phyloP scores from a whole-genome alignment of 2,329 filamentous ascomycete genomes.

The Xylaria sp. region DNA sequence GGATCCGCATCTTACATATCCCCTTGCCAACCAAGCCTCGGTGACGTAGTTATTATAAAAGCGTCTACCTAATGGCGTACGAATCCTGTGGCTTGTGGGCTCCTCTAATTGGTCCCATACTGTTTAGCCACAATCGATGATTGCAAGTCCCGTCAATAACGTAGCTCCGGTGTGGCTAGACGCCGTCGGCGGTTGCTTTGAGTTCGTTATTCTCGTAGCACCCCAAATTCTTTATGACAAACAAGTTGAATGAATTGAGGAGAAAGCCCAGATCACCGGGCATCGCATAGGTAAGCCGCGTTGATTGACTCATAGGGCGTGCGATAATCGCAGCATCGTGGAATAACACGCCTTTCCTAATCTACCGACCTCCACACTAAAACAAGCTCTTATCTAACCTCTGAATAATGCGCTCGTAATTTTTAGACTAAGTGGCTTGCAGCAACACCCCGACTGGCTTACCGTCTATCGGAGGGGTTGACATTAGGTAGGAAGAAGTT shows the following conservation, averaged over 20 bases:
- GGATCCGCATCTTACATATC: not conserved
- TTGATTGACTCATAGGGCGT: not conserved
- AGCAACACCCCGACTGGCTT: not conserved
- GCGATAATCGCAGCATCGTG: not conserved
- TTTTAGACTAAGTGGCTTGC: not conserved
- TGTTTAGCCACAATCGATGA: not conserved
- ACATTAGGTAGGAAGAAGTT: not conserved
- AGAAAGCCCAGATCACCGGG: not conserved
- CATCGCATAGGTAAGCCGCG: not conserved
- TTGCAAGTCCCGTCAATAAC: not conserved
- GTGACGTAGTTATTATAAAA: constrained; percentile 15
- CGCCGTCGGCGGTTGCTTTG: not conserved
- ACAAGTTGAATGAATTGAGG: not conserved
- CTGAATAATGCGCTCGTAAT: not conserved
- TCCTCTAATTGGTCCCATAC: not conserved
- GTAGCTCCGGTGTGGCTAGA: not conserved
- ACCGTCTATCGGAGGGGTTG: constrained; percentile 1
- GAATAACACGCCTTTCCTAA: constrained; percentile 24
- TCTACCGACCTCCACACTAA: constrained; percentile 13
- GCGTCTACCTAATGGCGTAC: constrained; percentile 10
- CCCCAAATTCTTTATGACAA: not conserved
- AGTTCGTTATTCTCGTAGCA: not conserved
- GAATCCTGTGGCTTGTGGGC: not conserved
- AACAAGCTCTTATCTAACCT: constrained; percentile 2
- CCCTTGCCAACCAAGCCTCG: constrained; percentile 23